These are phyloP conservation scores for Arachnopeziza araneosa DNA, from an alignment of 2,329 filamentous ascomycete genomes.

Conservation along the genomic window DNA sequence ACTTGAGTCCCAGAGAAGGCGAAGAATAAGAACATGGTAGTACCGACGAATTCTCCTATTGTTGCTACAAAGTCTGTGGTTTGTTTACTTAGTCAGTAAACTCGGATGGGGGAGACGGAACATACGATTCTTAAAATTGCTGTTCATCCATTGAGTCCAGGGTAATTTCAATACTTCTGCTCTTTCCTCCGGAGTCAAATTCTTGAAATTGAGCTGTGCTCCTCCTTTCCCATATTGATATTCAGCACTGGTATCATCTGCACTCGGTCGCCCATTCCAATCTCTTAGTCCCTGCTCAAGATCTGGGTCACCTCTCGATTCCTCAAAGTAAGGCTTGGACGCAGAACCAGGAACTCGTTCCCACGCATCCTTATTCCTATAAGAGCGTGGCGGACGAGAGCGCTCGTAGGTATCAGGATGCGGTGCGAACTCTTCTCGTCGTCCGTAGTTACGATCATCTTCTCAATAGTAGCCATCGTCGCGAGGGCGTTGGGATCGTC, in stretches of 20 bases:
- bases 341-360: conserved; percentile 15
- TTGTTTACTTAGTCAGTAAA: not conserved
- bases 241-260: conserved; percentile 13
- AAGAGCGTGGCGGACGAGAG: conserved; percentile 24
- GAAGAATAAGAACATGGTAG: conserved; percentile 34
- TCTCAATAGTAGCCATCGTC: not conserved
- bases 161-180: conserved; percentile 40
- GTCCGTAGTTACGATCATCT: not conserved
- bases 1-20: conserved; percentile 28
- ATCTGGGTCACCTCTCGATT: conserved; percentile 11
- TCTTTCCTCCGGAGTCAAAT: conserved; percentile 36
- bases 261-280: conserved; percentile 1
- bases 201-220: conserved; percentile 34
- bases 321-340: conserved; percentile 23
- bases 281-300: conserved; percentile 15
- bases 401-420: conserved; percentile 21
- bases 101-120: not conserved
- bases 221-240: conserved; percentile 27
- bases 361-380: conserved; percentile 19
- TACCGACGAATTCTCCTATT: conserved; percentile 30
- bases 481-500: not conserved
- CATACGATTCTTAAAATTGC: conserved; percentile 37
- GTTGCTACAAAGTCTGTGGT: conserved; percentile 23
- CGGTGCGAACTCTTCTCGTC: not conserved
- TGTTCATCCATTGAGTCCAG: conserved; percentile 43